A percentile compares a stretch with the other conserved stretches of the same genome.
Conservation (phyloP, 2,329 filamentous ascomycete genomes). For the Aureobasidium sp. region DNA sequence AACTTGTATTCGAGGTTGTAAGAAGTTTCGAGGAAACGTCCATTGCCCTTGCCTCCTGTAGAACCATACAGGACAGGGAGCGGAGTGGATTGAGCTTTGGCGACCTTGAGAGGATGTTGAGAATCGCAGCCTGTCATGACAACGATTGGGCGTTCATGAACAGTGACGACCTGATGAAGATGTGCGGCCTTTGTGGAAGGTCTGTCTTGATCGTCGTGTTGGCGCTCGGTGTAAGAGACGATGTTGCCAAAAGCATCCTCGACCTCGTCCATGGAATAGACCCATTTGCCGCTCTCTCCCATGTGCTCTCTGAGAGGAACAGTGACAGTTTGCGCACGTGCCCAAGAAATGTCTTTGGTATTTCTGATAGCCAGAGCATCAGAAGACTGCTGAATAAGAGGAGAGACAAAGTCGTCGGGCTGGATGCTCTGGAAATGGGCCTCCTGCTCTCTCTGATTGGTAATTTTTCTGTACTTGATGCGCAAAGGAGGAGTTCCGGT, state of each 20-base stretch:
- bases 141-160: slow-evolving; percentile 77
- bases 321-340: slow-evolving; percentile 62
- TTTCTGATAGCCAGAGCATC: slow-evolving; percentile 51
- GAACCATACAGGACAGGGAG: slow-evolving; percentile 68
- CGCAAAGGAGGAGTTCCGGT: slow-evolving; percentile 84
- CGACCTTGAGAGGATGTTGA: slow-evolving; percentile 73
- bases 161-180: slow-evolving; percentile 69
- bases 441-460: slow-evolving; percentile 76
- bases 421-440: slow-evolving; percentile 92
- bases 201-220: slow-evolving; percentile 54
- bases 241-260: slow-evolving; percentile 85
- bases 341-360: slow-evolving; percentile 72
- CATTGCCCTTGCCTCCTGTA: slow-evolving; percentile 41
- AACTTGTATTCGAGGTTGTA: slow-evolving; percentile 78
- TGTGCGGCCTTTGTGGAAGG: slow-evolving; percentile 40
- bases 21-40: slow-evolving; percentile 52
- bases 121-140: slow-evolving; percentile 69
- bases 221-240: slow-evolving; percentile 63
- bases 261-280: slow-evolving; percentile 86
- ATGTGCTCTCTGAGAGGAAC: slow-evolving; percentile 90
- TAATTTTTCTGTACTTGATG: slow-evolving; percentile 81
- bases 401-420: slow-evolving; percentile 76
- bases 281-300: slow-evolving; percentile 70
- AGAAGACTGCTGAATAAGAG: slow-evolving; percentile 57
- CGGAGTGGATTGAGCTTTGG: slow-evolving; percentile 60